Conservation (phyloP, 345 rosid genomes). For the Boechera divaricarpa region DNA sequence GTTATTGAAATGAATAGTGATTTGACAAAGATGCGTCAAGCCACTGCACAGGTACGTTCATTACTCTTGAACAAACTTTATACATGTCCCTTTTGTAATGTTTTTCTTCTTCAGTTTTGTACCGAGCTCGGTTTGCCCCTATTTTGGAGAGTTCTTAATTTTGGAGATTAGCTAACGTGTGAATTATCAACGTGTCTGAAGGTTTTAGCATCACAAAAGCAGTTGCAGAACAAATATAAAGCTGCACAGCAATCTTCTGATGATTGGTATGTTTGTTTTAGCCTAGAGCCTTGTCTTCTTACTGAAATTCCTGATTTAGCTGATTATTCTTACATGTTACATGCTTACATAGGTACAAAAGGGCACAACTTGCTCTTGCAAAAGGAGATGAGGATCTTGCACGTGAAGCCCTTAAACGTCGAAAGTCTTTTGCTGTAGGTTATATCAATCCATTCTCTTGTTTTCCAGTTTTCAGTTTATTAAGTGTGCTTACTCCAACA, state of each 20-base stretch:
- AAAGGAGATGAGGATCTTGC: slow-evolving; percentile 87
- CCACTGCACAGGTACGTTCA: slow-evolving; percentile 70
- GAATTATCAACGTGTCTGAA: slow-evolving; percentile 34
- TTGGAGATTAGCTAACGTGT: slow-evolving; percentile 33
- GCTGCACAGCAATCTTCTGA: slow-evolving; percentile 71
- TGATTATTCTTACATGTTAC: slow-evolving; percentile 25
- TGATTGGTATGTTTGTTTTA: slow-evolving; percentile 58
- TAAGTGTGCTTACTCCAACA: neutral
- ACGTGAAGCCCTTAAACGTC: slow-evolving; percentile 77
- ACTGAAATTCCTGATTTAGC: neutral
- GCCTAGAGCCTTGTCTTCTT: slow-evolving; percentile 3
- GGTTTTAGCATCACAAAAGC: slow-evolving; percentile 85
- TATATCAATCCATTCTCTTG: slow-evolving; percentile 13
- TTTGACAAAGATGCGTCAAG: slow-evolving; percentile 79
- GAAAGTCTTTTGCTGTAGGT: slow-evolving; percentile 74
- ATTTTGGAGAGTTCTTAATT: neutral
- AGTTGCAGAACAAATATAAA: slow-evolving; percentile 72
- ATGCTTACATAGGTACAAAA: slow-evolving; percentile 59
- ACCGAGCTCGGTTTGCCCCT: neutral
- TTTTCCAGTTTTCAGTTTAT: neutral
- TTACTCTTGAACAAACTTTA: neutral
- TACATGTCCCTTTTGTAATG: slow-evolving; percentile 5
- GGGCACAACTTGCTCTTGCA: slow-evolving; percentile 77
- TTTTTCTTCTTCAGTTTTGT: slow-evolving; percentile 23
- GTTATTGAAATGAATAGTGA: slow-evolving; percentile 80